These are phyloP conservation scores for Yarrowia osloensis DNA, from an alignment of 805 yeast species.

Conservation along the genomic window DNA sequence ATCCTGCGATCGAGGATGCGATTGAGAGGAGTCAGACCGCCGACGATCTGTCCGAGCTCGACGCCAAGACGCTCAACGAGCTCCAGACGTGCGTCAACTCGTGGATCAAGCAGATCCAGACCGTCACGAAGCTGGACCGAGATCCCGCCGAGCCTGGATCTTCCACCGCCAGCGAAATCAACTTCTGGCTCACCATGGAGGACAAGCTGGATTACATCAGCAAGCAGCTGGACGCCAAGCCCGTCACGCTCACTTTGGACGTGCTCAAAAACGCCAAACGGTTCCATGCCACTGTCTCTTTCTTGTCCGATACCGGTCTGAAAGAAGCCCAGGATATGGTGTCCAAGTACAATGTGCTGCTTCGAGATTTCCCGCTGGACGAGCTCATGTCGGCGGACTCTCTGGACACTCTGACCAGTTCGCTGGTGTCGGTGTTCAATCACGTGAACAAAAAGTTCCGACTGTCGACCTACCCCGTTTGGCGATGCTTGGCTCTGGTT, in stretches of 20 bases:
- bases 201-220: conserved; percentile 56
- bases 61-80: conserved; percentile 61
- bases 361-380: conserved; percentile 70
- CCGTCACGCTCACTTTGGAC: conserved; percentile 58
- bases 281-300: conserved; percentile 74
- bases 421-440: conserved; percentile 53
- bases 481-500: conserved; percentile 62
- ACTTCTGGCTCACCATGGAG: conserved; percentile 78
- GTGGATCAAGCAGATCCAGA: conserved; percentile 70
- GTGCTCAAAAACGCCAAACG: conserved; percentile 70
- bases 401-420: conserved; percentile 49
- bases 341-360: conserved; percentile 58
- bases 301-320: conserved; percentile 70
- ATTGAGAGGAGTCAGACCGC: conserved; percentile 42
- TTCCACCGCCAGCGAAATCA: conserved; percentile 63
- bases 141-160: conserved; percentile 56
- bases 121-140: conserved; percentile 55
- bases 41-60: conserved; percentile 41
- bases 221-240: conserved; percentile 57
- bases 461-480: conserved; percentile 61
- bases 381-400: conserved; percentile 54
- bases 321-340: conserved; percentile 55
- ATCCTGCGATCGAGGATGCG: conserved; percentile 52
- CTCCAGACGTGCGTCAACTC: conserved; percentile 69
- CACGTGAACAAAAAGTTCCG: conserved; percentile 64